Evolutionary conservation across 345 rosid genomes (phyloP).

Genomic region (Durio zibethinus): DNA sequence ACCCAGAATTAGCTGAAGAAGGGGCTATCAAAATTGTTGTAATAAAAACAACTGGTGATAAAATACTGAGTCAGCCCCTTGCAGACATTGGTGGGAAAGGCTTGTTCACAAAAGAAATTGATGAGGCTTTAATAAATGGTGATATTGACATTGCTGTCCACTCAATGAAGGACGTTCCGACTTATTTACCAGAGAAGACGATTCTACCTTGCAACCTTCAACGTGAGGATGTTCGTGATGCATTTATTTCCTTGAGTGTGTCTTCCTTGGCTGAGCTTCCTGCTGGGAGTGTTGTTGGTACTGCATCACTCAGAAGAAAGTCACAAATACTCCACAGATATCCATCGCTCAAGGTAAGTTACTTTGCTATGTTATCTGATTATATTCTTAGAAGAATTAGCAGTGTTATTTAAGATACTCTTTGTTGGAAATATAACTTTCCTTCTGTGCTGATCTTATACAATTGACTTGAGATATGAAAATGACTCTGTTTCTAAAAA

Average conservation of each 20-base stretch:
- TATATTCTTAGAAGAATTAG: neutral
- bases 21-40: slow-evolving; percentile 89
- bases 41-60: slow-evolving; percentile 95
- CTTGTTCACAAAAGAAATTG: slow-evolving; percentile 91
- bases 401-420: neutral
- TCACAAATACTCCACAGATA: slow-evolving; percentile 89
- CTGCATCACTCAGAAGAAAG: slow-evolving; percentile 96
- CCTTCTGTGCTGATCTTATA: neutral
- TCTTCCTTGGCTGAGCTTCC: slow-evolving; percentile 77
- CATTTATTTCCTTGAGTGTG: slow-evolving; percentile 65
- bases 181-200: slow-evolving; percentile 81
- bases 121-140: slow-evolving; percentile 79
- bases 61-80: slow-evolving; percentile 84
- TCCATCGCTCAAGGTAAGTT: slow-evolving; percentile 68
- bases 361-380: neutral
- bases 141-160: slow-evolving; percentile 97
- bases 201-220: slow-evolving; percentile 81
- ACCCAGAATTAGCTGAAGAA: slow-evolving; percentile 76
- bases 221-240: slow-evolving; percentile 98
- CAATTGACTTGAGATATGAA: neutral
- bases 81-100: slow-evolving; percentile 99
- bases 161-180: slow-evolving; percentile 98
- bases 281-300: slow-evolving; percentile 81
- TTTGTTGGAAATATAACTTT: neutral
- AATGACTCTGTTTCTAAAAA: neutral